phyloP scores from a whole-genome alignment of 23 red algal genomes.

The Gracilaria gracilis region DNA sequence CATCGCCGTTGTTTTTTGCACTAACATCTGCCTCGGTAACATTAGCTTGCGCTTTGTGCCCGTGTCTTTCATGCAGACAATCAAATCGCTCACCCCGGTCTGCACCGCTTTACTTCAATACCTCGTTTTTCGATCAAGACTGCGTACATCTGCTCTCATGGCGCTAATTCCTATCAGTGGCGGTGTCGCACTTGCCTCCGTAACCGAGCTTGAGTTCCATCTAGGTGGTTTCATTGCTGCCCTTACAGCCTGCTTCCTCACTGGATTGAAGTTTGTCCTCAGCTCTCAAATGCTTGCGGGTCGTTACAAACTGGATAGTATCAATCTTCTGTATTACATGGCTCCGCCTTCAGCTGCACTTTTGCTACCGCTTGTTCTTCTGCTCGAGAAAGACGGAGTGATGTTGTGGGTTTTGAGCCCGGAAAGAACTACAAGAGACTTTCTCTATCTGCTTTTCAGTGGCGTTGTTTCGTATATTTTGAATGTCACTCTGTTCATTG shows the following conservation, averaged over 20 bases:
- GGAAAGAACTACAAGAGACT: constrained; percentile 38
- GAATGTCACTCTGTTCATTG: constrained; percentile 84
- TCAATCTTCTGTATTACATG: constrained; percentile 81
- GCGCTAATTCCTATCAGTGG: constrained; percentile 86
- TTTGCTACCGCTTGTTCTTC: constrained; percentile 53
- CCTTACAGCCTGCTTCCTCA: constrained; percentile 85
- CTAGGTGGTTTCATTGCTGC: constrained; percentile 92
- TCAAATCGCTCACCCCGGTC: constrained; percentile 85
- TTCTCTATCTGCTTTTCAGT: constrained; percentile 54
- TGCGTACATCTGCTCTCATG: constrained; percentile 70
- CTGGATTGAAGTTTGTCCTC: constrained; percentile 87
- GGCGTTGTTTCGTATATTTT: constrained; percentile 77
- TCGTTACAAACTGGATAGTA: constrained; percentile 73
- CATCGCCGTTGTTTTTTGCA: constrained; percentile 77
- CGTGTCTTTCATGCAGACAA: constrained; percentile 90
- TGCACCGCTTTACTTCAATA: constrained; percentile 79
- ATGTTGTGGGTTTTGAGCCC: constrained; percentile 52
- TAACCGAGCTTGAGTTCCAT: constrained; percentile 88
- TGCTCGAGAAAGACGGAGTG: constrained; percentile 51
- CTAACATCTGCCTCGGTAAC: constrained; percentile 87
- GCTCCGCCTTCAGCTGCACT: constrained; percentile 77
- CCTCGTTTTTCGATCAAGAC: constrained; percentile 69
- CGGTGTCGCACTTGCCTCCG: constrained; percentile 83
- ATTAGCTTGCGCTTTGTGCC: constrained; percentile 81
- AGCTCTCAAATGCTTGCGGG: constrained; percentile 76